These are phyloP conservation scores for Giardia muris DNA, from an alignment of 208 protist species.

Conservation along the genomic window DNA sequence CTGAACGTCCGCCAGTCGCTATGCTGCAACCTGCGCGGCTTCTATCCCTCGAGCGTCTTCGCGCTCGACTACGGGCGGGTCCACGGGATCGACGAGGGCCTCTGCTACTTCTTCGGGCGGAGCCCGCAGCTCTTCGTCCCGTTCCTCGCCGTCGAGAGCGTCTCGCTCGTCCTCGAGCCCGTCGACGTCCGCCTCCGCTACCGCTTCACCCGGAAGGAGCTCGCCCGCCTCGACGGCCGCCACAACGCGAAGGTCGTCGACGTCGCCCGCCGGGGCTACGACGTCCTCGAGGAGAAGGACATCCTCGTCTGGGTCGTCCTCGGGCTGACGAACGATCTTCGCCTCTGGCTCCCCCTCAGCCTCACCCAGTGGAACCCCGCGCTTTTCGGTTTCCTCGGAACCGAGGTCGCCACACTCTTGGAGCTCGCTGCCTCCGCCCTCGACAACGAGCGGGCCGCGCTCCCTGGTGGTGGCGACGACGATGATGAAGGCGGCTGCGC, in stretches of 20 bases:
- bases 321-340: neutral
- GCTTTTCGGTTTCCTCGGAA: conserved; percentile 7
- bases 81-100: neutral
- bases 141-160: neutral
- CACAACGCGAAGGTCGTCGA: neutral
- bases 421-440: neutral
- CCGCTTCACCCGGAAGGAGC: neutral
- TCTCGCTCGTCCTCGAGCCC: neutral
- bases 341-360: conserved; percentile 4
- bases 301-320: neutral
- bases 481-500: too few species aligned
- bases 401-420: neutral
- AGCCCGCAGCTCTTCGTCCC: neutral
- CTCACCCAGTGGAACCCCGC: neutral
- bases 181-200: neutral
- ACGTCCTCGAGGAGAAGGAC: neutral
- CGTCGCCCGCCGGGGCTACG: neutral
- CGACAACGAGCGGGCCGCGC: neutral
- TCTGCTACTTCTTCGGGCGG: conserved; percentile 4
- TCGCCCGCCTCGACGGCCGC: neutral
- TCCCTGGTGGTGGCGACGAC: neutral
- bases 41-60: neutral
- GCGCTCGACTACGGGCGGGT: neutral
- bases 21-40: conserved; percentile 2
- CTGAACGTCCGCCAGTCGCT: neutral